Percentiles rank a stretch among this genome's conserved stretches.
These are phyloP conservation scores for Hondaea fermentalgiana DNA, from an alignment of 108 stramenopile species.

Conservation along the genomic window DNA sequence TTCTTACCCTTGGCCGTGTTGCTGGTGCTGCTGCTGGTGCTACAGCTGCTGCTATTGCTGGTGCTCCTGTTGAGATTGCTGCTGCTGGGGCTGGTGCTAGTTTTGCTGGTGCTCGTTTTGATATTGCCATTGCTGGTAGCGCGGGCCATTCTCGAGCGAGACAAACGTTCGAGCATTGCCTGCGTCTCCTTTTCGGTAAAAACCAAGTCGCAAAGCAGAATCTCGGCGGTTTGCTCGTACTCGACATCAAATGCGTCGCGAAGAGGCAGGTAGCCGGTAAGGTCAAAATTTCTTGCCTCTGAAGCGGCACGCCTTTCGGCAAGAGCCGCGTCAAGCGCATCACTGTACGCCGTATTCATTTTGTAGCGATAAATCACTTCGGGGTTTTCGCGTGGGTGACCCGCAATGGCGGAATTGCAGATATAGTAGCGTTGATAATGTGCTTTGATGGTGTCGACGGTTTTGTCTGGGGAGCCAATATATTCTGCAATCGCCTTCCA, in stretches of 20 bases:
- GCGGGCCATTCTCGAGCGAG: too few relatives aligned
- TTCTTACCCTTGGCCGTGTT: too few relatives aligned
- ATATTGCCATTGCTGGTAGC: too few relatives aligned
- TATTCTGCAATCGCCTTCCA: background rate
- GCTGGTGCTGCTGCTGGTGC: background rate
- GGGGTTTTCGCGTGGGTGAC: background rate
- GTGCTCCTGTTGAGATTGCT: too few relatives aligned
- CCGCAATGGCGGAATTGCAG: too few relatives aligned
- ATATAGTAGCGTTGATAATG: background rate
- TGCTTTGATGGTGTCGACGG: background rate
- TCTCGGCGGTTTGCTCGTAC: background rate
- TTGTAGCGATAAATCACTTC: background rate
- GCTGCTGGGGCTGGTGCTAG: too few relatives aligned
- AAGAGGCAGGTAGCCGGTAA: background rate
- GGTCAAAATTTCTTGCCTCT: background rate
- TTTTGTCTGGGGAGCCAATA: background rate
- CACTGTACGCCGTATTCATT: background rate
- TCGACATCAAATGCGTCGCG: background rate
- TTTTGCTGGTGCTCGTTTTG: too few relatives aligned
- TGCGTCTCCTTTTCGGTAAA: background rate
- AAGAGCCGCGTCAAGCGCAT: background rate
- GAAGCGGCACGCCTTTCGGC: too few relatives aligned
- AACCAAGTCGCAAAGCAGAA: background rate
- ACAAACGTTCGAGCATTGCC: background rate
- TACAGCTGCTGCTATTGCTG: background rate